Percentiles rank a stretch among this genome's conserved stretches.
phyloP scores from a whole-genome alignment of 345 rosid species.

The Angophora floribunda region DNA sequence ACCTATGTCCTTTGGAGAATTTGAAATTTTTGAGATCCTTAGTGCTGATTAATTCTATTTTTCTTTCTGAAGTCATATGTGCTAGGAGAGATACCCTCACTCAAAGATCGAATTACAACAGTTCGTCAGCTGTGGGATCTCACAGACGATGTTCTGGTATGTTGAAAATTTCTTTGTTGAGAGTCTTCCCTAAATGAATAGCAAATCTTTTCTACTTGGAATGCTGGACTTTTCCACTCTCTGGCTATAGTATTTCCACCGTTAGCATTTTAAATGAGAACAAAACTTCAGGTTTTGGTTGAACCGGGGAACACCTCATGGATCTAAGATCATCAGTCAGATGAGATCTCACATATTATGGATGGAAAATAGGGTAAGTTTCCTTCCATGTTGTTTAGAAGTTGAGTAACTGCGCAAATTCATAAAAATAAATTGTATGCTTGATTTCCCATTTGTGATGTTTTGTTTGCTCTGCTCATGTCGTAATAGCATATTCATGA shows the following conservation, averaged over 20 bases:
- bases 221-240: not conserved
- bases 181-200: not conserved
- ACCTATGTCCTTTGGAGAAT: not conserved
- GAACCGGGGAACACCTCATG: conserved; percentile 98
- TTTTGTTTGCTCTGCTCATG: not conserved
- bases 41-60: not conserved
- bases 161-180: not conserved
- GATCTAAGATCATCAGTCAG: conserved; percentile 79
- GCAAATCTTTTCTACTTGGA: not conserved
- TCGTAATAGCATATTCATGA: conserved; percentile 3
- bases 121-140: conserved; percentile 99
- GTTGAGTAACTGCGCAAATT: not conserved
- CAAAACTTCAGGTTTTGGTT: conserved; percentile 56
- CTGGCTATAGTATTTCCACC: not conserved
- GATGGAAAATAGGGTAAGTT: conserved; percentile 88
- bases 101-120: conserved; percentile 70
- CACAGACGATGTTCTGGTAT: conserved; percentile 86
- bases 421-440: not conserved
- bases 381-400: not conserved
- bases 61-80: conserved; percentile 66
- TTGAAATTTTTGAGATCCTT: not conserved
- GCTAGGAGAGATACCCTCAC: conserved; percentile 93
- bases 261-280: not conserved
- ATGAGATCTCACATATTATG: conserved; percentile 94
- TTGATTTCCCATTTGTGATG: not conserved